A percentile compares a stretch with the other conserved stretches of the same genome.
These are phyloP conservation scores for Colletotrichum sp. DNA, from an alignment of 2,329 filamentous ascomycete genomes.

Conservation along the genomic window DNA sequence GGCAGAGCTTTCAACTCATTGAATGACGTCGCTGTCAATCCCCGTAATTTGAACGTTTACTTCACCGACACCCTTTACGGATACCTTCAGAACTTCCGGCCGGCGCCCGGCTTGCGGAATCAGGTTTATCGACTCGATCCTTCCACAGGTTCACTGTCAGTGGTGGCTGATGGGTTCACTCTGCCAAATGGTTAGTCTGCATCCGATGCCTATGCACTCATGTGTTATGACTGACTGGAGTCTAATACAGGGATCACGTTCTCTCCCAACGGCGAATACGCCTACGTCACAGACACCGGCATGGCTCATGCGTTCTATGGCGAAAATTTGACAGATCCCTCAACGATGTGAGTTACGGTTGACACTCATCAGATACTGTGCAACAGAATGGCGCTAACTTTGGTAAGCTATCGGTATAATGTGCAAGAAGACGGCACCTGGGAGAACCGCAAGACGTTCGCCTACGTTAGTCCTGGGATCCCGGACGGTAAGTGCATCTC, in stretches of 20 bases:
- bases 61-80: constrained; percentile 69
- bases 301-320: constrained; percentile 48
- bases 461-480: constrained; percentile 56
- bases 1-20: constrained; percentile 66
- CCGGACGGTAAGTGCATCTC: constrained; percentile 59
- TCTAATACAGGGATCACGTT: constrained; percentile 54
- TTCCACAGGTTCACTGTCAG: constrained; percentile 52
- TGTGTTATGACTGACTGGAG: not conserved
- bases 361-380: not conserved
- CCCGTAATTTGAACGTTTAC: constrained; percentile 60
- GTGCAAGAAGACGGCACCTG: constrained; percentile 50
- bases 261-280: constrained; percentile 53
- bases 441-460: constrained; percentile 58
- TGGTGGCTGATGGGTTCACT: constrained; percentile 62
- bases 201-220: constrained; percentile 4
- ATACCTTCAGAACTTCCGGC: constrained; percentile 63
- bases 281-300: constrained; percentile 65
- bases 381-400: not conserved
- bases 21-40: constrained; percentile 61
- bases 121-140: constrained; percentile 65
- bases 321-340: constrained; percentile 41
- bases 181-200: constrained; percentile 50
- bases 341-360: constrained; percentile 48
- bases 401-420: constrained; percentile 48
- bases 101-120: constrained; percentile 54